Evolutionary conservation across 306 rosid genomes (phyloP).

Genomic region (Begonia peltatifolia): DNA sequence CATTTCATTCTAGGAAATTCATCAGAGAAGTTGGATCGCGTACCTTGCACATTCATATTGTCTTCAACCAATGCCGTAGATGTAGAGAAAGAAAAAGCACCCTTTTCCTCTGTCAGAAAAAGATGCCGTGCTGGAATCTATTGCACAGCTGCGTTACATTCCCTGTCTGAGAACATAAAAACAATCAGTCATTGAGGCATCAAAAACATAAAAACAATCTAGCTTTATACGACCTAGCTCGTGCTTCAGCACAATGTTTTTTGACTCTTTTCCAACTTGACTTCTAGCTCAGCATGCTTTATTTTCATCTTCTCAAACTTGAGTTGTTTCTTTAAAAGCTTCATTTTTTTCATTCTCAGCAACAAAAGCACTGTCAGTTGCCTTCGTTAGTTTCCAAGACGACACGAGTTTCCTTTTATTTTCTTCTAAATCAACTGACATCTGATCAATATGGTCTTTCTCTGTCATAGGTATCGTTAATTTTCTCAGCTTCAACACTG

Average conservation of each 20-base stretch:
- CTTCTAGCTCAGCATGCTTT: conserved; percentile 39
- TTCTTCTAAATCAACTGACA: conserved; percentile 40
- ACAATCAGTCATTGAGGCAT: conserved; percentile 43
- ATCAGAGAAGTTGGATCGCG: conserved; percentile 35
- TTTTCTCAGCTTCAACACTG: conserved; percentile 30
- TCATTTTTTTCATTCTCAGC: conserved; percentile 26
- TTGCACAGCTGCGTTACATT: conserved; percentile 64
- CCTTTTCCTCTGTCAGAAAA: conserved; percentile 86
- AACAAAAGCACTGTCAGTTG: conserved; percentile 15
- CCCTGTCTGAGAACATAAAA: conserved; percentile 36
- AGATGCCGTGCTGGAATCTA: conserved; percentile 68
- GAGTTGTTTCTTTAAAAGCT: conserved; percentile 43
- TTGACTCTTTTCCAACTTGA: conserved; percentile 43
- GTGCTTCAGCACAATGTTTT: conserved; percentile 22
- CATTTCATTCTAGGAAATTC: conserved; percentile 20
- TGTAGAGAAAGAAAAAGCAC: conserved; percentile 30
- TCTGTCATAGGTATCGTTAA: conserved; percentile 35
- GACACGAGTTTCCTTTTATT: conserved; percentile 28
- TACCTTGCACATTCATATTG: conserved; percentile 21
- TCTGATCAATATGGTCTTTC: conserved; percentile 35
- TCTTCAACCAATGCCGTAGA: conserved; percentile 37
- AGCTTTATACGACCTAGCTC: conserved; percentile 45
- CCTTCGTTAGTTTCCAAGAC: conserved; percentile 23
- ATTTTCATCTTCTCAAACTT: conserved; percentile 48
- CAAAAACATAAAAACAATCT: too few species aligned